These are phyloP conservation scores for Penicillium riverlandense DNA, from an alignment of 495 filamentous ascomycete genomes.

Conservation along the genomic window DNA sequence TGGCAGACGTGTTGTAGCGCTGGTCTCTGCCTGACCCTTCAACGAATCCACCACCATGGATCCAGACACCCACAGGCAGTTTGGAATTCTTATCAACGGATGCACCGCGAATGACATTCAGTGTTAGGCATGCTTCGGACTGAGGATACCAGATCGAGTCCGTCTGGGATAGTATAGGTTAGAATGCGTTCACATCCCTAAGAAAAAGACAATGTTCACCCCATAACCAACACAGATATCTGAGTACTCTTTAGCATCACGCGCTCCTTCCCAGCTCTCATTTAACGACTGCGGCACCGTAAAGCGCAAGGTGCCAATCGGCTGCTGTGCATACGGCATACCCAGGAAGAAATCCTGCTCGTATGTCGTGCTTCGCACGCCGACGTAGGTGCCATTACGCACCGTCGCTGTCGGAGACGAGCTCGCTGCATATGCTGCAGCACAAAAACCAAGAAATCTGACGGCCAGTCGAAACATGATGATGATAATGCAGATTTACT, in stretches of 20 bases:
- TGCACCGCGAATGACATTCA: conserved; percentile 46
- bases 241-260: conserved; percentile 41
- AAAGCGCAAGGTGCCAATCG: conserved; percentile 40
- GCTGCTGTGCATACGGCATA: conserved; percentile 41
- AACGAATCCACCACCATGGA: conserved; percentile 54
- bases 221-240: conserved; percentile 44
- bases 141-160: conserved; percentile 39
- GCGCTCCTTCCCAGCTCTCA: conserved; percentile 26
- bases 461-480: conserved; percentile 8
- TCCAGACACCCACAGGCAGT: conserved; percentile 48
- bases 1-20: conserved; percentile 47
- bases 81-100: conserved; percentile 22
- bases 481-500: neutral
- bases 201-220: conserved; percentile 6
- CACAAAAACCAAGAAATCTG: conserved; percentile 7
- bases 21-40: conserved; percentile 39
- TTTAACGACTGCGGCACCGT: conserved; percentile 39
- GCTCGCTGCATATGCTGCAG: conserved; percentile 3
- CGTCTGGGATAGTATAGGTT: conserved; percentile 13
- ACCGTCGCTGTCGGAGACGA: conserved; percentile 10
- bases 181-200: conserved; percentile 1
- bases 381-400: conserved; percentile 34
- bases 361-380: conserved; percentile 25
- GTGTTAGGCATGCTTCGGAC: conserved; percentile 48
- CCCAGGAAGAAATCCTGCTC: conserved; percentile 41